Evolutionary conservation across 345 rosid genomes (phyloP), one percentile per base, ranked within the genome.

Genomic region (Hibiscus mutabilis): DNA sequence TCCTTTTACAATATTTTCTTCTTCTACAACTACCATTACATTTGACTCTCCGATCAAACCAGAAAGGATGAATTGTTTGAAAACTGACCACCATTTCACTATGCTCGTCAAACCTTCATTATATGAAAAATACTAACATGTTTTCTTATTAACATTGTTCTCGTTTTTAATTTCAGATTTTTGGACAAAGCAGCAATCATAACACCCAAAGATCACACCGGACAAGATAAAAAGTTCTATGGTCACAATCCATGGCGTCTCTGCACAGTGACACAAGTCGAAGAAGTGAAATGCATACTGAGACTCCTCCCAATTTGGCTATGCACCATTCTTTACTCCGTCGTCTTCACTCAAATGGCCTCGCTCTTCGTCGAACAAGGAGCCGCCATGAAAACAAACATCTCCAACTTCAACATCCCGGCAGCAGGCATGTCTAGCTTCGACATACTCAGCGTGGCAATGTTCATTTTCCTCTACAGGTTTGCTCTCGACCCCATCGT

Each of bases 261-360:
- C 2, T 90, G 97, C 84, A 85, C 97, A 0, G 78, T 90, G 63
- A 87, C 96, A 16, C 99, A 92, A 79, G 97, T 95, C 1, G 99
- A 95, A 83, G 99, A 95, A 86, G 97, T 92, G 53, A 95, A 95
- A 79, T 90, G 97, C 87, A 79, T 95, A 62, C 62, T 95, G 47
- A 87, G 93, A 74, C 85, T 92, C 62, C 82, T 95, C 55, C 98
- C 98, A n/a, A 89, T 95, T 24, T 95, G 99, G 99, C 93, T 92
- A 65, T 95, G 99, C 85, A 92, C 99, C 51, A 92, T 95, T 22
- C 79, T 92, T 25, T 95, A 89, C 86, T 95, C 99, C 0, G 99
- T 95, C 0, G 94, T 92, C 42, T 95, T 92, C 84, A 92, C 99
- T 35, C 98, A 95, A 77, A 92, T 95, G 99, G 99, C 99, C 15